Conservation (phyloP, 805 yeast species). For the Danielia reshetovae region DNA sequence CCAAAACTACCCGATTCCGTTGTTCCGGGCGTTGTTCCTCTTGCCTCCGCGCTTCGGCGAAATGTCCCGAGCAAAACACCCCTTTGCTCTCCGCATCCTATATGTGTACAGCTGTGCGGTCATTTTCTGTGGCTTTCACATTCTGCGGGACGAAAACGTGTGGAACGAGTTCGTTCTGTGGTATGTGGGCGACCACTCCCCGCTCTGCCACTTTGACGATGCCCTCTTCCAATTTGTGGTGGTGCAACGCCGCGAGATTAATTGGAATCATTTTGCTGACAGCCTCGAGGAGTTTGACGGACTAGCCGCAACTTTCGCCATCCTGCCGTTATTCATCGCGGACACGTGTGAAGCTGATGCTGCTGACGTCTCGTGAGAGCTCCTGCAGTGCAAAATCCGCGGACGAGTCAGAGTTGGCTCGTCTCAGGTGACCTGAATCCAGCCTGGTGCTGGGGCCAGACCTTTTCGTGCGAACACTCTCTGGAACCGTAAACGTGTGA, state of each 20-base stretch:
- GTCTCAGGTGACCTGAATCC: no score
- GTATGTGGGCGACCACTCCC: conserved; percentile 10
- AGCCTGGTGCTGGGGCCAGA: no score
- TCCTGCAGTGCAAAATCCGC: neutral
- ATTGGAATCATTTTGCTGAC: neutral
- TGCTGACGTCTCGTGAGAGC: conserved; percentile 9
- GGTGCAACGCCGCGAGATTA: conserved; percentile 1
- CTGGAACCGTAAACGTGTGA: no score
- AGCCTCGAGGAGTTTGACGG: neutral
- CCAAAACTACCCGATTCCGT: conserved; percentile 27
- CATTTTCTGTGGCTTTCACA: conserved; percentile 18
- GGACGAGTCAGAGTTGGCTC: neutral
- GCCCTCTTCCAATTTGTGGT: conserved; percentile 7
- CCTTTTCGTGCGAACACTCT: no score
- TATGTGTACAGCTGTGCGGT: conserved; percentile 19
- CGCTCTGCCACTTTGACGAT: conserved; percentile 5
- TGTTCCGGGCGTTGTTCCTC: conserved; percentile 25
- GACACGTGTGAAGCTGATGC: conserved; percentile 16
- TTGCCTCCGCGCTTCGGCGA: conserved; percentile 14
- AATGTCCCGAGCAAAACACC: conserved; percentile 19
- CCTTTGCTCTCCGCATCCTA: conserved; percentile 24
- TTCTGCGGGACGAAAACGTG: conserved; percentile 19
- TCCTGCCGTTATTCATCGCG: conserved; percentile 10
- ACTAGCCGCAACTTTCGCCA: neutral
- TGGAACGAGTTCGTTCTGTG: conserved; percentile 26